A percentile compares a stretch with the other conserved stretches of the same genome.
phyloP scores from a whole-genome alignment of 2,329 filamentous ascomycete genomes.

The Diaporthe amygdali region DNA sequence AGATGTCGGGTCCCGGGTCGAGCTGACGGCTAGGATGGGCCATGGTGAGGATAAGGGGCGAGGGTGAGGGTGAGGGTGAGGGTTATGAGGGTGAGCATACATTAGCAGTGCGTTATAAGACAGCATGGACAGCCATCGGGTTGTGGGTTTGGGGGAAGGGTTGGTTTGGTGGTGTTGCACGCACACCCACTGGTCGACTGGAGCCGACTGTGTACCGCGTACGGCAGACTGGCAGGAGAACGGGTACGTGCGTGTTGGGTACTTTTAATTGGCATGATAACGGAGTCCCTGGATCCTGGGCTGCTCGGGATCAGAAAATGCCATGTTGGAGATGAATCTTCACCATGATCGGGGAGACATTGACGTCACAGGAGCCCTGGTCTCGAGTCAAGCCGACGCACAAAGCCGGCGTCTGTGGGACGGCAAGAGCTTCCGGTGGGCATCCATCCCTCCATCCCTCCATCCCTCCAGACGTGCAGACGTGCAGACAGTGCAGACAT shows the following conservation, averaged over 20 bases:
- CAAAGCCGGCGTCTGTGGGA: background rate
- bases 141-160: background rate
- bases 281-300: background rate
- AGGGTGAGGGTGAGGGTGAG: too few relatives aligned
- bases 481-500: too few relatives aligned
- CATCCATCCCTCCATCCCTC: too few relatives aligned
- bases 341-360: background rate
- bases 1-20: background rate
- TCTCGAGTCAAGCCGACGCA: constrained; percentile 9
- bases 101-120: background rate
- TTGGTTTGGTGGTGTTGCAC: background rate
- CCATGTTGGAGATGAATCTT: background rate
- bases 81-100: too few relatives aligned
- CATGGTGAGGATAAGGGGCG: too few relatives aligned
- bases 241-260: too few relatives aligned
- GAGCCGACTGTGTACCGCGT: background rate
- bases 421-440: constrained; percentile 5
- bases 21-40: background rate
- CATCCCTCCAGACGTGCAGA: too few relatives aligned
- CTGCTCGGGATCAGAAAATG: background rate
- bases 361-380: constrained; percentile 1
- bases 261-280: background rate
- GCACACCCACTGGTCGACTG: background rate
- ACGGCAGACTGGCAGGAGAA: too few relatives aligned
- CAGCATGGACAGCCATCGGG: background rate